Evolutionary conservation across 2,329 filamentous ascomycete genomes (phyloP).

Genomic region (Neofusicoccum parvum): DNA sequence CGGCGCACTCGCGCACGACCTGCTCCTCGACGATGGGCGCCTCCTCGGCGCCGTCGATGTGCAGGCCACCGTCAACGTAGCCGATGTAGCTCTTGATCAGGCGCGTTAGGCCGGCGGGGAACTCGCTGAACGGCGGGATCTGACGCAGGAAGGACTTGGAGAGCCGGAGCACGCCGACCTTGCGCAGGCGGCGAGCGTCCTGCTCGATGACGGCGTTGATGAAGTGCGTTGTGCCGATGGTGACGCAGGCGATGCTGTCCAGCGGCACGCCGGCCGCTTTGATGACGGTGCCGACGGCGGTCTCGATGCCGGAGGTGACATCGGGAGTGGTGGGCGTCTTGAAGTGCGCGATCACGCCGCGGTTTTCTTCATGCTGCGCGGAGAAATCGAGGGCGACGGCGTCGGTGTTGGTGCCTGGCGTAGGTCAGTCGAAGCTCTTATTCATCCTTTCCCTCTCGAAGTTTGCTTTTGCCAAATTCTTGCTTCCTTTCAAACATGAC

Average conservation of each 20-base stretch:
- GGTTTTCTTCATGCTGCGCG: constrained; percentile 27
- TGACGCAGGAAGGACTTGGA: constrained; percentile 52
- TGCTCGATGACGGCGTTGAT: constrained; percentile 39
- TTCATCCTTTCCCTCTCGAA: background rate
- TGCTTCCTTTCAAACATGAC: too few relatives aligned
- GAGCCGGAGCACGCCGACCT: constrained; percentile 56
- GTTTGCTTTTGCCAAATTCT: background rate
- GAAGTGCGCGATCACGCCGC: constrained; percentile 33
- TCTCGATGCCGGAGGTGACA: constrained; percentile 40
- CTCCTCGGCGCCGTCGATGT: constrained; percentile 48
- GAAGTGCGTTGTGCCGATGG: constrained; percentile 54
- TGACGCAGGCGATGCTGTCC: constrained; percentile 45
- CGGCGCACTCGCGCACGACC: constrained; percentile 47
- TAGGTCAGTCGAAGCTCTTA: background rate
- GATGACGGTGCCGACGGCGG: constrained; percentile 41
- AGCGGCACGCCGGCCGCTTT: constrained; percentile 34
- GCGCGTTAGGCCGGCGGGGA: constrained; percentile 38
- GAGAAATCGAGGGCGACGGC: constrained; percentile 35
- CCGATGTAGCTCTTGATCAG: constrained; percentile 52
- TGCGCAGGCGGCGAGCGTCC: constrained; percentile 10
- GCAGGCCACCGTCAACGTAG: constrained; percentile 52
- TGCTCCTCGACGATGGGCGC: constrained; percentile 47
- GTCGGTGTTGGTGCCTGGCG: constrained; percentile 37
- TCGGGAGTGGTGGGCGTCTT: constrained; percentile 42
- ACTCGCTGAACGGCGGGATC: constrained; percentile 54